Evolutionary conservation across 176 grass and related monocot genomes (phyloP), one percentile per base, ranked within the genome.

Genomic region (Aegilops umbellulata): DNA sequence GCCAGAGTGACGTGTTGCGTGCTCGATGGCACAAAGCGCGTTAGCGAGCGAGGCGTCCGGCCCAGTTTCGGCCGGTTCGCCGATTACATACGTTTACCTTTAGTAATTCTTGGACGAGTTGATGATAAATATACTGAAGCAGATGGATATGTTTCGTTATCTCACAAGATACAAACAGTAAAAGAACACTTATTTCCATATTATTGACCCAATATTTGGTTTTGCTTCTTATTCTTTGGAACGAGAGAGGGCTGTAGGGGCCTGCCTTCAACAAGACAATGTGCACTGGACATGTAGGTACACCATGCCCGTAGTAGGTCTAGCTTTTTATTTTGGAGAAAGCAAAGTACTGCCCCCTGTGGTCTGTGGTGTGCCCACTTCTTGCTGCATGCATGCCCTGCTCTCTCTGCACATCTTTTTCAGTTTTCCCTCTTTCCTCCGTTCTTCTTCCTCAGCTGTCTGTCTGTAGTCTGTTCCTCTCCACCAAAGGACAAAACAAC

Each of bases 351-450:
- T 70, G 87, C 65, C 15, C 9, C 30, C 62, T 88, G 41, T 51
- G 15, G 34, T 14, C 71, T 88, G 42, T 4, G 44, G 8, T 76
- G 81, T 86, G 79, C 55, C 84, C 79, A 53, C 84, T 79, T 73
- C 51, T 71, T 78, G 70, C 47, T 71, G 79, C 84, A 90, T 65
- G 88, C 88, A 82, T 78, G 79, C 64, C 49, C 76, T 87, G 42
- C 86, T 46, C 53, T 27, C 71, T 62, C 32, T 85, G 22, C 30
- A 7, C 38, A 46, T 7, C 35, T 65, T 70, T 81, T 62, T 74
- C 24, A 47, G 67, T 76, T 36, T 79, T 51, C 14, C 20, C 34
- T 53, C 36, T 35, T 39, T 57, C 27, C 32, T 65, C 61, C 2
- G 11, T 60, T 23, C 69, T 29, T 81, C 82, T 39, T 82, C 83